Evolutionary conservation across 164 flowering plant genomes (phyloP), one percentile per base, ranked within the genome.

Genomic region (Macadamia tetraphylla): DNA sequence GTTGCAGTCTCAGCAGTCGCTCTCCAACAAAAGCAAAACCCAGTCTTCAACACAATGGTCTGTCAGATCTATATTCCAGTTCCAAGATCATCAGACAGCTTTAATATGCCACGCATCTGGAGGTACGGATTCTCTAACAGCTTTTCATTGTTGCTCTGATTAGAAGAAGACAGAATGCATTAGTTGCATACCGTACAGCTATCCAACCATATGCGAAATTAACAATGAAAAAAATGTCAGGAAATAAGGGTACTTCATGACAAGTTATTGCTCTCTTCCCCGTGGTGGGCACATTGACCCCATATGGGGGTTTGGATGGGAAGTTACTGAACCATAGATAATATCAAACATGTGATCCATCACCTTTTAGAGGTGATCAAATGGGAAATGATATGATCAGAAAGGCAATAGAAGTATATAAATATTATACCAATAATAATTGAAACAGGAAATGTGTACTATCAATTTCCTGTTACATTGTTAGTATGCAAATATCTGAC

Each of bases 101-200:
- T 96, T 77, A 92, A 85, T 74, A 95, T 82, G 69, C 99, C 99
- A 43, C 94, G 90, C 91, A 95, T 90, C 82, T 92, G 99, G 71
- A 95, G 96, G 73, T 95, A 95, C 3, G 98, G 99, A 78, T 95
- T 95, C 81, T 95, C 98, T 80, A 95, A 73, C 62, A 95, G 82
- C 78, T 95, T 95, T 73, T 95, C 99, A 73, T 95, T 95, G 86
- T 95, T 95, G 82, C 90, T 88, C 99, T 95, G 89, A 57, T 72
- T 13, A 62, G 43, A 46, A 58, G 65, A 29, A 67, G 61, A 12
- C 52, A 67, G 15, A 67, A 18, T 2, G 15, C 67, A 60, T 68
- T 60, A 70, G 60, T 58, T 60, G 52, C 30, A 40, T 40, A 32
- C 44, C 7, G 51, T 46, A 46, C 51, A 1, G 51, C 1, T 46